These are phyloP conservation scores for Imleria badia DNA, from an alignment of 768 basidiomycete genomes.

Conservation along the genomic window DNA sequence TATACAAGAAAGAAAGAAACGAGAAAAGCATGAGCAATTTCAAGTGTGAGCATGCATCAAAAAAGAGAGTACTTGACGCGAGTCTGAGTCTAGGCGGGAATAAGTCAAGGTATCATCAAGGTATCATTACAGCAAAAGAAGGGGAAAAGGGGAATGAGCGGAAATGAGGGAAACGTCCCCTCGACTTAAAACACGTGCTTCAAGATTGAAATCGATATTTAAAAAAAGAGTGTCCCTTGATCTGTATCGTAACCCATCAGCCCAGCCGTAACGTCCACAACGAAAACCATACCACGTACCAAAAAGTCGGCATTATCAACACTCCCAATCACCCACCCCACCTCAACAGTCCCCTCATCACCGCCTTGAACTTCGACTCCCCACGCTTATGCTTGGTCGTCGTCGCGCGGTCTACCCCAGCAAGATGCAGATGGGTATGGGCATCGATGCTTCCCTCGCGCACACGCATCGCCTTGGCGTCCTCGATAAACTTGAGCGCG, in stretches of 20 bases:
- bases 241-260: neutral
- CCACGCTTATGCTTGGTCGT: neutral
- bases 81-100: neutral
- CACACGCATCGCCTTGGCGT: neutral
- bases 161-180: neutral
- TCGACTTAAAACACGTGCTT: neutral
- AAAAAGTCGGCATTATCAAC: too few species aligned
- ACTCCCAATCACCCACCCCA: constrained; percentile 4
- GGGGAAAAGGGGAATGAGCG: too few species aligned
- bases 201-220: neutral
- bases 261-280: neutral
- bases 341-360: constrained; percentile 19
- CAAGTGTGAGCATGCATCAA: neutral
- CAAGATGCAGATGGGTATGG: neutral
- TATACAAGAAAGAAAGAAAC: neutral
- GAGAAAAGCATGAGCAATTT: neutral
- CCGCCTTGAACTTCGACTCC: constrained; percentile 16
- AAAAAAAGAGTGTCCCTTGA: neutral
- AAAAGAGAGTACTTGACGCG: neutral
- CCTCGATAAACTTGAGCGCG: constrained; percentile 17
- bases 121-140: neutral
- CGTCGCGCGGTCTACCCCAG: neutral
- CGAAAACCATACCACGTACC: constrained; percentile 2
- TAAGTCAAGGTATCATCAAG: constrained; percentile 6
- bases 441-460: constrained; percentile 1